Evolutionary conservation across 2,329 filamentous ascomycete species (phyloP), one percentile per base, ranked within the genome.

Genomic region (Diaporthe batatas): DNA sequence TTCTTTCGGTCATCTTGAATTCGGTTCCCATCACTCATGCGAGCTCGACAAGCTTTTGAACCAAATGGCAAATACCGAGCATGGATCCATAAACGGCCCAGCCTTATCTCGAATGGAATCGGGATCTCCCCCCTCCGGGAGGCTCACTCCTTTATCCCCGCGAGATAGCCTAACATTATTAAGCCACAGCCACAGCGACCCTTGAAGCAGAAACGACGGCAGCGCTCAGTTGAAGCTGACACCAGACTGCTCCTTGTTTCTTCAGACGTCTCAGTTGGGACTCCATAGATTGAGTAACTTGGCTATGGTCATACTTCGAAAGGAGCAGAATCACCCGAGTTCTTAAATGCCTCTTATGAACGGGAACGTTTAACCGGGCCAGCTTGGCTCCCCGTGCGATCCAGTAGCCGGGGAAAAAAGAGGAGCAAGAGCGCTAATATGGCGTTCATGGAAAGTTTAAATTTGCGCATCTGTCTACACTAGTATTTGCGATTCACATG

Each of bases 241-340:
- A 11, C 2, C 6, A 8, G 18, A n/a, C 29, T 55, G 18, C 21
- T n/a, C 11, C 3, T 2, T 34, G 12, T 5, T 5, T 6, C 2
- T 21, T 12, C 18, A 34, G 18, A 3, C 2, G 10, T 10, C 18
- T 34, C 18, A 3, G 16, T 34, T 16, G 3, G n/a, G 29, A n/a
- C 18, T 2, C 18, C 1, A 1, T 12, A 8, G 18, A n/a, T 6
- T n/a, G 2, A 7, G 2, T 21, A 6, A 7, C 10, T 6, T 23
- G n/a, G 4, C 6, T 12, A 25, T 23, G n/a, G 16, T 10, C 10
- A 21, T n/a, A 12, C 1, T 14, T 51, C n/a, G 11, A 25, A 25
- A 1, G 11, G 10, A 25, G 2, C n/a, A 25, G 10, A 21, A 49
- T 23, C 21, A 23, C 44, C n/a, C 10, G 47, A 51, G n/a, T 25